Conservation (phyloP, 106 monocot species). For the Posidonia australis region DNA sequence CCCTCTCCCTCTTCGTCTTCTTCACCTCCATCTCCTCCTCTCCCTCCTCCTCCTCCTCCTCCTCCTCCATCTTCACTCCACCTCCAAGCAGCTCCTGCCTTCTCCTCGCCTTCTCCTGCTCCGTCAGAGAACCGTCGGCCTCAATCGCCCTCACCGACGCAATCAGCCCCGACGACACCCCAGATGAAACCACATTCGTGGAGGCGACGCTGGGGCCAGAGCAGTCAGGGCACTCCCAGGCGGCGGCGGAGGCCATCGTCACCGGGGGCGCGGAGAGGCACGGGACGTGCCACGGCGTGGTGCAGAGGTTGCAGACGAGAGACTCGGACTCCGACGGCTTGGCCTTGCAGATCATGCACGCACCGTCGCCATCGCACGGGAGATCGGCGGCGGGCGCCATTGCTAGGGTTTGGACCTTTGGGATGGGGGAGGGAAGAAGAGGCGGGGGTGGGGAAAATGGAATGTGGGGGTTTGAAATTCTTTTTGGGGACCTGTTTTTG, state of each 20-base stretch:
- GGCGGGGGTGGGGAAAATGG: background rate
- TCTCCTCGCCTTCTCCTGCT: constrained; percentile 57
- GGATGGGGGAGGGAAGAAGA: background rate
- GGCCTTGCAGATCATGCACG: constrained; percentile 77
- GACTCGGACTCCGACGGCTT: constrained; percentile 39
- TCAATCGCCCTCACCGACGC: constrained; percentile 58
- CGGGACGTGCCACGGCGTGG: constrained; percentile 77
- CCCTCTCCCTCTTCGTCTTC: constrained; percentile 5
- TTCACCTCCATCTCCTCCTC: constrained; percentile 14
- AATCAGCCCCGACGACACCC: constrained; percentile 23
- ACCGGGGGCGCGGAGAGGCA: constrained; percentile 53
- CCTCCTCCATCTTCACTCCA: constrained; percentile 1
- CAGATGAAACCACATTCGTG: background rate
- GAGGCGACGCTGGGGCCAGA: background rate
- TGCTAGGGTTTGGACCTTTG: constrained; percentile 1
- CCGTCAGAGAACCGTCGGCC: constrained; percentile 38
- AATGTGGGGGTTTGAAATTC: too few species aligned
- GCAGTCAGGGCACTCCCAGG: constrained; percentile 57
- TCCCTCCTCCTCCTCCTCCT: constrained; percentile 15
- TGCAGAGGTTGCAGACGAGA: constrained; percentile 57
- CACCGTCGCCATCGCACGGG: constrained; percentile 87
- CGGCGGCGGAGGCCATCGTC: constrained; percentile 15
- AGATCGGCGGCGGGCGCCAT: constrained; percentile 39
- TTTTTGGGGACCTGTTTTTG: too few species aligned
- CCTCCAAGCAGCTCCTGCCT: constrained; percentile 52